These are phyloP conservation scores for Panus rudis DNA, from an alignment of 768 basidiomycete genomes.

Conservation along the genomic window DNA sequence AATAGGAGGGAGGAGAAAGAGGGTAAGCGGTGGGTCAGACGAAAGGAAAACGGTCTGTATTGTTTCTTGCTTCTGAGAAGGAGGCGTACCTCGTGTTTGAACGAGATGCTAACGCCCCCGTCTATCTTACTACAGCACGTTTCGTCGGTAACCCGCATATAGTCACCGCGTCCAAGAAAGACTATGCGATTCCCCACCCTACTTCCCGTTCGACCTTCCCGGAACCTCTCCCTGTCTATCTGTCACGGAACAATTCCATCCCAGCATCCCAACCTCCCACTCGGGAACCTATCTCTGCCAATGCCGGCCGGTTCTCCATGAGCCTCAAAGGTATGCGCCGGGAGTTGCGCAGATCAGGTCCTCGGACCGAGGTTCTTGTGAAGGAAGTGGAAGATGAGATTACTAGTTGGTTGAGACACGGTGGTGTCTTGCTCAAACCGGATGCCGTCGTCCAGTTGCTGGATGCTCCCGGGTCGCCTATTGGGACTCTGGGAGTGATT, in stretches of 20 bases:
- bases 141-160: conserved; percentile 73
- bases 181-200: conserved; percentile 42
- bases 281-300: conserved; percentile 46
- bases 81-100: not conserved
- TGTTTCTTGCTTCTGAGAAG: not conserved
- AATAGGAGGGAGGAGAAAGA: conserved; percentile 52
- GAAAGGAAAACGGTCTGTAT: conserved; percentile 68
- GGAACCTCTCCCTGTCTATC: conserved; percentile 63
- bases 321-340: conserved; percentile 71
- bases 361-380: conserved; percentile 56
- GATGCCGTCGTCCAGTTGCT: conserved; percentile 28
- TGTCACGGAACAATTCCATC: conserved; percentile 52
- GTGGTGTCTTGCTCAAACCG: conserved; percentile 49
- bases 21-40: conserved; percentile 70
- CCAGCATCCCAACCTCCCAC: conserved; percentile 37
- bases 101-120: conserved; percentile 1
- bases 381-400: conserved; percentile 62
- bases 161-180: conserved; percentile 49
- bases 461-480: conserved; percentile 31
- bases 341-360: conserved; percentile 54
- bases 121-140: conserved; percentile 37
- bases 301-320: conserved; percentile 70
- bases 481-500: conserved; percentile 49
- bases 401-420: conserved; percentile 51
- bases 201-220: conserved; percentile 58